Base-by-base conservation (phyloP, 805 yeast species). In the Maudiozyma bulderi region DNA sequence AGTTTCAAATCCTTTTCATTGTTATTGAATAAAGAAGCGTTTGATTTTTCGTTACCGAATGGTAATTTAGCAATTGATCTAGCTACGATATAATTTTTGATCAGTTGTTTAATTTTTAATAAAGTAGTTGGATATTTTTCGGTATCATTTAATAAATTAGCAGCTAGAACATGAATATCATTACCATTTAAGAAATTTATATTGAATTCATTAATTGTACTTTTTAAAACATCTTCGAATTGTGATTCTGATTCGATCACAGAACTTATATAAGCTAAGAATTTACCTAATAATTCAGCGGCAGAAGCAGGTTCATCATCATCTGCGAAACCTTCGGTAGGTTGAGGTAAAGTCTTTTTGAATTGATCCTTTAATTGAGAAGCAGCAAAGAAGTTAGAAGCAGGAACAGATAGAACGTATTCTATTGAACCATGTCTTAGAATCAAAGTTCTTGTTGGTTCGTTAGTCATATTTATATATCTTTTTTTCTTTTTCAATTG, bases 91-190 rank as follows among this genome's bases (percentile, higher is more conserved):
- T 93, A 93, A 69, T 86, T 79, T 61, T 82, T 82, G 61, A 93
- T 81, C 50, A 93, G 77, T 39, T 73, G 72, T 58, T 84, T 86
- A 53, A 82, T 84, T 68, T 91, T 90, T 48, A 69, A 72, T 47
- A 78, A 65, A 41, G 91, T 78, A 40, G 95, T 85, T 31, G 54
- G 82, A 57, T 69, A 73, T 20, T 70, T 65, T 48, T 77, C 83
- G 49, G 75, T 77, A 41, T 73, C 76, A 28, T 65, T 57, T 56
- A 85, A 73, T 53, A 87, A 74, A 29, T 71, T 68, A 32, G 93
- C 83, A 33, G 96, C 97, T 52, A 90, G 78, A 6, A 93, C 77
- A 68, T 93, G 99, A 58, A 93, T 88, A 63, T 91, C 97, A 52
- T 71, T 72, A 43, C 84, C 85, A 56, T 75, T 76, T 55, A 89